Evolutionary conservation across 1,139 yeast species (phyloP).

Genomic region (Pichia sp.): DNA sequence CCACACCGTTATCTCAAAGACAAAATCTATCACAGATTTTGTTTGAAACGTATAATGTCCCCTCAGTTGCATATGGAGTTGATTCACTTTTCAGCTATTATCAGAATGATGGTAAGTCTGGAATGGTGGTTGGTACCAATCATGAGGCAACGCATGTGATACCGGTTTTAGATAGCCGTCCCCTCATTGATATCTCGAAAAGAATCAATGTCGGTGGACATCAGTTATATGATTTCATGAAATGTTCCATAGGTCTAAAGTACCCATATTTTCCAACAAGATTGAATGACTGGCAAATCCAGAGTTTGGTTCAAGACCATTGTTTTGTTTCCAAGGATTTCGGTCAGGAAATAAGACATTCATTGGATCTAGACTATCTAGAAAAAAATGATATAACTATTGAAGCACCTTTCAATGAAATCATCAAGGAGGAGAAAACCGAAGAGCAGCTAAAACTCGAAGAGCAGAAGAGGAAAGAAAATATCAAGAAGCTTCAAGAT

Average conservation of each 20-base stretch:
- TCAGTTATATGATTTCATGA: conserved; percentile 61
- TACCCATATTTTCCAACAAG: conserved; percentile 89
- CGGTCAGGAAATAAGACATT: conserved; percentile 53
- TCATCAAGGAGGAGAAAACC: conserved; percentile 63
- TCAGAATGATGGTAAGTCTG: conserved; percentile 42
- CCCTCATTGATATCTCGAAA: conserved; percentile 64
- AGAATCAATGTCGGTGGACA: conserved; percentile 92
- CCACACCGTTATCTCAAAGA: conserved; percentile 66
- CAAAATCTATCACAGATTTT: conserved; percentile 70
- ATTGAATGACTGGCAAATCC: conserved; percentile 59
- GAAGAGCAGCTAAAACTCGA: conserved; percentile 79
- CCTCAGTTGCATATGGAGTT: conserved; percentile 73
- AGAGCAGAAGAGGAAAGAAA: conserved; percentile 77
- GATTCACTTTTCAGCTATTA: conserved; percentile 74
- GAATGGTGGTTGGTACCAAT: conserved; percentile 78
- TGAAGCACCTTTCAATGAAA: conserved; percentile 76
- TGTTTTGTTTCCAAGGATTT: conserved; percentile 76
- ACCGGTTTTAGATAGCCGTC: conserved; percentile 70
- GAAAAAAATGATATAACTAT: conserved; percentile 67
- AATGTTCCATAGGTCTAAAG: conserved; percentile 64
- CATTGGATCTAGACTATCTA: conserved; percentile 58
- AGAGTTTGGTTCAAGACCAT: conserved; percentile 64
- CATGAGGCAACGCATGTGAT: conserved; percentile 78
- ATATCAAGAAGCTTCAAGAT: conserved; percentile 84
- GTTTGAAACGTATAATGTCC: conserved; percentile 76